Conservation (phyloP, 495 filamentous ascomycete genomes). For the Tuber magnatum region DNA sequence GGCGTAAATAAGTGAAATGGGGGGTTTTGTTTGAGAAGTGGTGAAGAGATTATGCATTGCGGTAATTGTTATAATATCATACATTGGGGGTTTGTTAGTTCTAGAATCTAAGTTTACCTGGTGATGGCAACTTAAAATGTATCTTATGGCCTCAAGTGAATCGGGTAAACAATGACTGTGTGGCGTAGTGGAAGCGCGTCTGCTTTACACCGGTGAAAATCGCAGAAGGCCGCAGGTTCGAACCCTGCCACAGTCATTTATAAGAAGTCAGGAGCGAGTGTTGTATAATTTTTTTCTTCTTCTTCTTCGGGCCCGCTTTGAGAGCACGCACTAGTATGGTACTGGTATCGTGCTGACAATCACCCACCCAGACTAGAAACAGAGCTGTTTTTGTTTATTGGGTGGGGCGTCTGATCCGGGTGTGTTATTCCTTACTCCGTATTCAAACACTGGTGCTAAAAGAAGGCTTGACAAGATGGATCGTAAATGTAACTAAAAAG, state of each 20-base stretch:
- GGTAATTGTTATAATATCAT: background rate
- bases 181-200: slow-evolving; percentile 39
- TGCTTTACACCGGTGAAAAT: slow-evolving; percentile 23
- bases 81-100: background rate
- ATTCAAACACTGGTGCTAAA: no score
- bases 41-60: background rate
- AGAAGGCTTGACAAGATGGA: no score
- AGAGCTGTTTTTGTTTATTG: no score
- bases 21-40: background rate
- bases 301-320: no score
- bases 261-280: background rate
- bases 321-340: background rate
- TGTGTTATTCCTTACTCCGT: no score
- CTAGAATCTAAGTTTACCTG: background rate
- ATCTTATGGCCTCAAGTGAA: background rate
- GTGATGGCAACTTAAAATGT: background rate
- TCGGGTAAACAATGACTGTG: slow-evolving; percentile 22
- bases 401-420: no score
- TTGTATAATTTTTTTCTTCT: background rate
- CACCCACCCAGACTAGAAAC: no score
- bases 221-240: slow-evolving; percentile 39
- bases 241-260: slow-evolving; percentile 39
- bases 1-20: background rate
- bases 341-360: no score
- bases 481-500: no score